phyloP scores from a whole-genome alignment of 2,329 filamentous ascomycete species.

The Leptosphaerulina australis region DNA sequence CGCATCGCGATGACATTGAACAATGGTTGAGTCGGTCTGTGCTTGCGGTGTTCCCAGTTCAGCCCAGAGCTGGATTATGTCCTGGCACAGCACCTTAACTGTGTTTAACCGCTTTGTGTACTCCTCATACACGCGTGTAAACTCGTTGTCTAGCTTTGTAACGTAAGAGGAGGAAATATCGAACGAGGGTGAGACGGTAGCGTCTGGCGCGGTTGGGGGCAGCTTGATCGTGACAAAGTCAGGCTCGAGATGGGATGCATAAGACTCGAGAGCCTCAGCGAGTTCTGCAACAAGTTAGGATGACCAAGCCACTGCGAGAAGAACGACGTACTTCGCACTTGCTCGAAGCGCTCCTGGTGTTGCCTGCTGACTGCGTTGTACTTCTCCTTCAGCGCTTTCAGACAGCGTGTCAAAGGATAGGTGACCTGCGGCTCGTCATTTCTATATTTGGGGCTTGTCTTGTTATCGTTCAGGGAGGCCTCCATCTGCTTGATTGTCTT shows the following conservation, averaged over 20 bases:
- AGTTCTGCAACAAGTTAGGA: slow-evolving; percentile 67
- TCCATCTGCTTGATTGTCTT: slow-evolving; percentile 93
- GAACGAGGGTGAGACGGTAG: slow-evolving; percentile 79
- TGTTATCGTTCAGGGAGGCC: slow-evolving; percentile 78
- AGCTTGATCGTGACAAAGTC: slow-evolving; percentile 85
- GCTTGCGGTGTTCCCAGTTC: slow-evolving; percentile 93
- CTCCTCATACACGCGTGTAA: slow-evolving; percentile 94
- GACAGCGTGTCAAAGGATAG: slow-evolving; percentile 79
- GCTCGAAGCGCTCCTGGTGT: slow-evolving; percentile 90
- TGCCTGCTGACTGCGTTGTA: slow-evolving; percentile 78
- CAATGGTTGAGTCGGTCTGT: slow-evolving; percentile 85
- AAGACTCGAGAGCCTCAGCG: slow-evolving; percentile 90
- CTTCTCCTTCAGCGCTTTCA: slow-evolving; percentile 83
- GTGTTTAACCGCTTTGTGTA: slow-evolving; percentile 81
- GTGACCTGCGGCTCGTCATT: slow-evolving; percentile 77
- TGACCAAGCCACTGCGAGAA: not conserved
- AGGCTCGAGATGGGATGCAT: slow-evolving; percentile 91
- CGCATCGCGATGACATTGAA: slow-evolving; percentile 86
- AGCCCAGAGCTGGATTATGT: slow-evolving; percentile 93
- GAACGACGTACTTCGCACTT: slow-evolving; percentile 79
- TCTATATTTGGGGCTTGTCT: slow-evolving; percentile 68
- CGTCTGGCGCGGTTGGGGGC: slow-evolving; percentile 78
- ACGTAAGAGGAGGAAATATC: slow-evolving; percentile 93
- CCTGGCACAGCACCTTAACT: slow-evolving; percentile 76
- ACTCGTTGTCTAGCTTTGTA: slow-evolving; percentile 84